Evolutionary conservation across 768 basidiomycete genomes (phyloP).

Genomic region (Lactarius evosmus): DNA sequence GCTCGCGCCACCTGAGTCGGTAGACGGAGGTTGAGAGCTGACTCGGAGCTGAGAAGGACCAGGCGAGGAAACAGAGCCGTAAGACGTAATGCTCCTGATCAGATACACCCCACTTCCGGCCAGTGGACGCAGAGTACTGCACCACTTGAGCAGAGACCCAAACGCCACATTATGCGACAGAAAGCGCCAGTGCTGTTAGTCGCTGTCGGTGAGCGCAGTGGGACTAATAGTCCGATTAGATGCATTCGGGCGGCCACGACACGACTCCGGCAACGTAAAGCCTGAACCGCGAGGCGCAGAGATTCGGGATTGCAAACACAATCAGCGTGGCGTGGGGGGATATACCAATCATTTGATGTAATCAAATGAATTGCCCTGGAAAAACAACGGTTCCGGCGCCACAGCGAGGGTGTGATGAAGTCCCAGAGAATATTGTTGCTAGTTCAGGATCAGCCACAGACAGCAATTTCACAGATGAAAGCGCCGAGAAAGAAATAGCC

Average conservation of each 20-base stretch:
- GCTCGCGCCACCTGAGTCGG: neutral
- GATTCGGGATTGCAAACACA: neutral
- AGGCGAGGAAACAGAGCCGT: neutral
- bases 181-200: neutral
- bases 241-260: slow-evolving; percentile 8
- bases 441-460: neutral
- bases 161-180: neutral
- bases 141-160: neutral
- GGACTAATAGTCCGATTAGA: slow-evolving; percentile 6
- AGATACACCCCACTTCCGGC: neutral
- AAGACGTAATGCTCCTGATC: neutral
- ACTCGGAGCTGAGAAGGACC: neutral
- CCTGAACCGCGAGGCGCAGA: neutral
- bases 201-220: neutral
- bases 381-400: slow-evolving; percentile 10
- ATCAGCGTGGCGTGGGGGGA: neutral
- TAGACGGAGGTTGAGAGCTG: neutral
- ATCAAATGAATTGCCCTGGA: slow-evolving; percentile 9
- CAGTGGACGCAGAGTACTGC: neutral
- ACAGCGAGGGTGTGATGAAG: neutral
- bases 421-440: neutral
- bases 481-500: neutral
- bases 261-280: neutral
- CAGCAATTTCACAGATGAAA: neutral
- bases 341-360: slow-evolving; percentile 15